Evolutionary conservation across 768 basidiomycete genomes (phyloP), one percentile per base, ranked within the genome.

Genomic region (Boletus eberwhitei): DNA sequence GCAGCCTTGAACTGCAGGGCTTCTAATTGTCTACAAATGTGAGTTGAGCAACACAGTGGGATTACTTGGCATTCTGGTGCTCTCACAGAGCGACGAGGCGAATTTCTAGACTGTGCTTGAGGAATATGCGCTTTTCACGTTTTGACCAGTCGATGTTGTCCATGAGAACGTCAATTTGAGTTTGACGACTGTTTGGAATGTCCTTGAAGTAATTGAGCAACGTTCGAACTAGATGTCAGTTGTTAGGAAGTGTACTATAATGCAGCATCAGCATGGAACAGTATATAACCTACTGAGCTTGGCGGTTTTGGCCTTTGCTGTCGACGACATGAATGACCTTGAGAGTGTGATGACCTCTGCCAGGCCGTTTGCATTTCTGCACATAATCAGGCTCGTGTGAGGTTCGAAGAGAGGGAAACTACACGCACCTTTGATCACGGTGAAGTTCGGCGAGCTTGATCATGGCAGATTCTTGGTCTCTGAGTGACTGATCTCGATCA

Each of bases 301-400:
- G 3, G 94, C 94, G 0, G 96, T 97, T 73, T 98, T 97, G 2
- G 94, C 95, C 73, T 98, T 98, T 16, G 95, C 95, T 0, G 93
- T 90, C n/a, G 88, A 88, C 0, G 90, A 86, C 82, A 96, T 90
- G 77, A 95, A 93, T 0, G 83, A 78, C 46, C 93, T 77, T 0
- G 91, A 93, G 26, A 87, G 78, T 0, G 85, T 88, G 52, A 97
- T 90, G 36, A 96, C 86, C 51, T 93, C 83, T 11, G 93, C 91
- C 3, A 98, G 78, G 17, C 89, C 90, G 57, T 85, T 71, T 19
- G 90, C 86, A 75, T 98, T 89, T 64, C 93, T 97, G 60, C 21
- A 22, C 50, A 29, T 17, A 13, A 47, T 61, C 41, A 54, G 46
- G 41, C 31, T 46, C n/a, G 35, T 8, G 12, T 40, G 8, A 5